phyloP scores from a whole-genome alignment of 164 flowering plant genomes.

The Umbilicus rupestris region DNA sequence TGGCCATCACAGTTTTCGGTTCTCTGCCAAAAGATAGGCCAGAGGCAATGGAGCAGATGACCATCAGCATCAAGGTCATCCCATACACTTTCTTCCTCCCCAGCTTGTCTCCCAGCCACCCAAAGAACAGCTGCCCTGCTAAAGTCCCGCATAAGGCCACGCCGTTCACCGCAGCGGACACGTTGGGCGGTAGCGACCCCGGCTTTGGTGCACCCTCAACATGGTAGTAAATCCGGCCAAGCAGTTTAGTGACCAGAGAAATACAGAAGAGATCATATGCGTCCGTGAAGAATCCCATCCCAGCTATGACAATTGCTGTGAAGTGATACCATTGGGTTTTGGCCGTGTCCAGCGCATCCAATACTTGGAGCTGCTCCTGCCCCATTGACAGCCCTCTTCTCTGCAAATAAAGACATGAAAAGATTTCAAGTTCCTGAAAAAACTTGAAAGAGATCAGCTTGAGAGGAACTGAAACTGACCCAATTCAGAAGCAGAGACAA shows the following conservation, averaged over 20 bases:
- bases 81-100: constrained; percentile 5
- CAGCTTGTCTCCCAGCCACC: constrained; percentile 6
- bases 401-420: no score
- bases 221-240: constrained; percentile 4
- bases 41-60: constrained; percentile 5
- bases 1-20: constrained; percentile 1
- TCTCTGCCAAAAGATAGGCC: not conserved
- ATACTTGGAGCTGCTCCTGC: not conserved
- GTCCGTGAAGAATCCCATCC: constrained; percentile 8
- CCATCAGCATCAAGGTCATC: constrained; percentile 4
- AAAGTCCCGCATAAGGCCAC: constrained; percentile 5
- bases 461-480: no score
- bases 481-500: no score
- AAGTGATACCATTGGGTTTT: constrained; percentile 9
- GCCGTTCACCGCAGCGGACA: constrained; percentile 4
- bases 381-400: no score
- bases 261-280: constrained; percentile 9
- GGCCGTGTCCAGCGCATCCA: not conserved
- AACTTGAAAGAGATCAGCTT: no score
- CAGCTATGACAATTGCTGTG: constrained; percentile 5
- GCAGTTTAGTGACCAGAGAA: constrained; percentile 3
- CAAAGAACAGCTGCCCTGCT: constrained; percentile 1
- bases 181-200: not conserved
- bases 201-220: constrained; percentile 7
- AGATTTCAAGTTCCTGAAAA: no score